Evolutionary conservation across 768 basidiomycete species (phyloP).

Genomic region (Hemileccinum rubropunctum): DNA sequence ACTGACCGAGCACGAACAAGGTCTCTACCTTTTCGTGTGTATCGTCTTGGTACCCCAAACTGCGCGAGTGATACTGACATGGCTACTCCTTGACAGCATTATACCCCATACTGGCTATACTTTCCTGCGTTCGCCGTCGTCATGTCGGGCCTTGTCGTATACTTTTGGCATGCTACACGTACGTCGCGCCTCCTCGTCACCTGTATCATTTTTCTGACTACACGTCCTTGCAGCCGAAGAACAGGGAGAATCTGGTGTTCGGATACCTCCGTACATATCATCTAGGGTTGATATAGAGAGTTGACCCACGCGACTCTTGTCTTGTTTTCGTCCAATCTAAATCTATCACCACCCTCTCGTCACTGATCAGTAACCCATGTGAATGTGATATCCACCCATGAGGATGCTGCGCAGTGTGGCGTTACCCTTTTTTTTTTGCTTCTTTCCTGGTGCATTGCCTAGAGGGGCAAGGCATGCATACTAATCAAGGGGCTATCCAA

Average conservation of each 20-base stretch:
- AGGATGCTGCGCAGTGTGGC: neutral
- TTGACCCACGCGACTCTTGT: neutral
- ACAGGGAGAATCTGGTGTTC: conserved; percentile 48
- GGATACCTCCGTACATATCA: conserved; percentile 21
- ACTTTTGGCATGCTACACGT: conserved; percentile 87
- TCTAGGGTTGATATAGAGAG: conserved; percentile 4
- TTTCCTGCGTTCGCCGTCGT: conserved; percentile 76
- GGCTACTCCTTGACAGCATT: conserved; percentile 50
- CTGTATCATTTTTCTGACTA: neutral
- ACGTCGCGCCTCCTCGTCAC: conserved; percentile 36
- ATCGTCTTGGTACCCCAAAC: neutral
- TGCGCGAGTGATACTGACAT: neutral
- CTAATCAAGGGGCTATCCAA: neutral
- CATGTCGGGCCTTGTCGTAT: conserved; percentile 68
- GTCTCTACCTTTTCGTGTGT: conserved; percentile 53
- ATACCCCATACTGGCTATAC: conserved; percentile 84
- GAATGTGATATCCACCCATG: too few relatives aligned
- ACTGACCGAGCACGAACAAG: conserved; percentile 20
- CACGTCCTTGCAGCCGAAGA: conserved; percentile 54
- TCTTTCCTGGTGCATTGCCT: neutral
- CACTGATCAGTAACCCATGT: too few relatives aligned
- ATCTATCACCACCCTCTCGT: neutral
- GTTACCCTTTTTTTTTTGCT: neutral
- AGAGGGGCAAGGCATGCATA: neutral
- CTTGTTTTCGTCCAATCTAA: neutral